phyloP scores from a whole-genome alignment of 495 filamentous ascomycete genomes.

The Penicillium cinerascens region DNA sequence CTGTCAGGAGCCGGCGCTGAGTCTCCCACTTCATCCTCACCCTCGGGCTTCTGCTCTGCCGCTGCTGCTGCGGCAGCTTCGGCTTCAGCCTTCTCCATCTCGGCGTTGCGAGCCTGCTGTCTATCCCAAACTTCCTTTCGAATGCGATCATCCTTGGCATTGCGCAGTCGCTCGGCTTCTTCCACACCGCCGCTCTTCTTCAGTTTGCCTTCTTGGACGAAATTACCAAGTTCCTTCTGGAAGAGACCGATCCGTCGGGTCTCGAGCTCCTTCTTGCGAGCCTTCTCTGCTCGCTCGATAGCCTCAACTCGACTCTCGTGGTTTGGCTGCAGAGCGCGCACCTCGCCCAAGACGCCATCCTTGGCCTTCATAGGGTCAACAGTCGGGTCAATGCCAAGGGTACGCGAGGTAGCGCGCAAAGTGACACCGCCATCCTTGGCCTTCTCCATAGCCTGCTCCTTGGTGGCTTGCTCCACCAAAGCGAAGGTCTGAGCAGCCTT shows the following conservation, averaged over 20 bases:
- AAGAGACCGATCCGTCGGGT: conserved; percentile 72
- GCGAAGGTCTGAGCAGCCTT: conserved; percentile 90
- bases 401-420: conserved; percentile 53
- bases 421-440: conserved; percentile 34
- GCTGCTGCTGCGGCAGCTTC: conserved; percentile 21
- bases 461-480: conserved; percentile 92
- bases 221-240: conserved; percentile 80
- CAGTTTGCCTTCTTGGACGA: conserved; percentile 86
- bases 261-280: conserved; percentile 83
- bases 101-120: conserved; percentile 50
- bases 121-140: conserved; percentile 81
- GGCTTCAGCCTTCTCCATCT: conserved; percentile 34
- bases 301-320: conserved; percentile 90
- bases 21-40: conserved; percentile 5
- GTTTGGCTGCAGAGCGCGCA: conserved; percentile 90
- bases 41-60: conserved; percentile 13
- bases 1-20: conserved; percentile 1
- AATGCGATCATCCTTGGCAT: conserved; percentile 82
- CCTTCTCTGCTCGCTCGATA: conserved; percentile 90
- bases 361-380: conserved; percentile 78
- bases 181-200: conserved; percentile 96
- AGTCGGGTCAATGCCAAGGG: conserved; percentile 59
- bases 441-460: conserved; percentile 83
- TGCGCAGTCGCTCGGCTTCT: conserved; percentile 82
- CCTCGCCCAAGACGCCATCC: conserved; percentile 87